Conservation (phyloP, 176 grass and related monocot species). For the Elymus sibiricus region DNA sequence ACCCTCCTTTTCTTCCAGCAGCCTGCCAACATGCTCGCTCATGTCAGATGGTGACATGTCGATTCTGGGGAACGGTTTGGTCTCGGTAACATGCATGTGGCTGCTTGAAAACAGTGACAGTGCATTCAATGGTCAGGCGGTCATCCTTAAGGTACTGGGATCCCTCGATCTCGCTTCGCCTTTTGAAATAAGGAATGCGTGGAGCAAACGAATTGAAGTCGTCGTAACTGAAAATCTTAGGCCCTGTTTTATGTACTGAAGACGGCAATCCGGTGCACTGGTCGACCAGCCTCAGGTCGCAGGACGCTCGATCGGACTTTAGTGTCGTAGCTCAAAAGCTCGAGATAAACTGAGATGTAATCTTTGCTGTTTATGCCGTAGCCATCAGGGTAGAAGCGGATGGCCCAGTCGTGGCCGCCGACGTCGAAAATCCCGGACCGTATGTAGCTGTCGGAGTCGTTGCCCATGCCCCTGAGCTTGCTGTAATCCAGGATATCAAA, state of each 20-base stretch:
- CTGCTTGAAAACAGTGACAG: background rate
- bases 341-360: background rate
- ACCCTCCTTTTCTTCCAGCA: background rate
- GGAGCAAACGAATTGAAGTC: background rate
- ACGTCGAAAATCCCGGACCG: background rate
- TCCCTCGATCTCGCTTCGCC: background rate
- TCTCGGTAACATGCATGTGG: background rate
- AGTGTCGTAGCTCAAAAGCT: background rate
- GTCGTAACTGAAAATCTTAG: background rate
- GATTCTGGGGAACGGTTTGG: background rate
- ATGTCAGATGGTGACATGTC: background rate
- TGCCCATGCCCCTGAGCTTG: background rate
- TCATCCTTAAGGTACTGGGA: background rate
- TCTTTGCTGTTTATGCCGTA: background rate
- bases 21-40: background rate
- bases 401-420: background rate
- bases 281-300: background rate
- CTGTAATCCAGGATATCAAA: background rate
- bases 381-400: background rate
- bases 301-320: background rate
- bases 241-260: background rate
- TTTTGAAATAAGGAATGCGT: background rate
- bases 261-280: background rate
- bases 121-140: background rate
- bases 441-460: background rate